phyloP scores from a whole-genome alignment of 345 rosid genomes.

The Raphanus raphanistrum region DNA sequence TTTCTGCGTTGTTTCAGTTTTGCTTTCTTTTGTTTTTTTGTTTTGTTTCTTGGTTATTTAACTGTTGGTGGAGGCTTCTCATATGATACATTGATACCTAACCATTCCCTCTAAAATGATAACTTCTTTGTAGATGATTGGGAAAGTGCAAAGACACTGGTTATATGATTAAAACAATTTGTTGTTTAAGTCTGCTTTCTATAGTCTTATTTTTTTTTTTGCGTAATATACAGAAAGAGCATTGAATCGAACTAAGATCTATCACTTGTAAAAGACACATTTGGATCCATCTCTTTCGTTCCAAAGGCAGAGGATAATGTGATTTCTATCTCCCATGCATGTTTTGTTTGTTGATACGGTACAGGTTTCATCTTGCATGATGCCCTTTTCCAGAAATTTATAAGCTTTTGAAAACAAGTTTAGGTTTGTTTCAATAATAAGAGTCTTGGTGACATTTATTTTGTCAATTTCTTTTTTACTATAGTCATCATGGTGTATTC shows the following conservation, averaged over 20 bases:
- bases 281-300: not conserved
- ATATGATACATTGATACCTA: not conserved
- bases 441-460: not conserved
- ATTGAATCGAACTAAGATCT: not conserved
- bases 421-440: not conserved
- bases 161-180: slow-evolving; percentile 8
- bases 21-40: not conserved
- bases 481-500: not conserved
- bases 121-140: slow-evolving; percentile 24
- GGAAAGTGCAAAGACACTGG: slow-evolving; percentile 24
- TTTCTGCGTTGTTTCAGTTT: slow-evolving; percentile 30
- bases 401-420: not conserved
- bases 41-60: not conserved
- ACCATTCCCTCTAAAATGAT: not conserved
- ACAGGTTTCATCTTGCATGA: not conserved
- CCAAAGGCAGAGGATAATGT: not conserved
- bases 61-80: slow-evolving; percentile 12
- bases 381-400: not conserved
- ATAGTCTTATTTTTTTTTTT: not conserved
- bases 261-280: not conserved
- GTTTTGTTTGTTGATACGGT: not conserved
- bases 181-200: not conserved
- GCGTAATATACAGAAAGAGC: not conserved
- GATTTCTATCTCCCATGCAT: not conserved
- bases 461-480: not conserved